These are phyloP conservation scores for Arachnomyces sp. DNA, from an alignment of 2,329 filamentous ascomycete species.

Conservation along the genomic window DNA sequence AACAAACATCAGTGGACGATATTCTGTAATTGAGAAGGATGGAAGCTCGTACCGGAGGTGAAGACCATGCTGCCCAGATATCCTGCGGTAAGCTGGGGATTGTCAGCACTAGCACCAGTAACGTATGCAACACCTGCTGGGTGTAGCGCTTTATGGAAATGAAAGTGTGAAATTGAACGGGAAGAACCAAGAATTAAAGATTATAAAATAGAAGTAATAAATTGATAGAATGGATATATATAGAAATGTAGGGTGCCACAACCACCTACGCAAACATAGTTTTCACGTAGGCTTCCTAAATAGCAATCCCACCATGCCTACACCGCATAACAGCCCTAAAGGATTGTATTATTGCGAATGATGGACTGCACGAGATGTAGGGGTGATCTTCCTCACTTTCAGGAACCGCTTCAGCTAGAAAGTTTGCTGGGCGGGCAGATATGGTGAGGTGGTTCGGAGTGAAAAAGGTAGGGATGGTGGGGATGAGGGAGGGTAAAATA, in stretches of 20 bases:
- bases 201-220: slow-evolving; percentile 2
- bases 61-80: slow-evolving; percentile 27
- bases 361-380: slow-evolving; percentile 54
- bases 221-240: slow-evolving; percentile 14
- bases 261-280: slow-evolving; percentile 54
- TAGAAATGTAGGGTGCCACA: slow-evolving; percentile 58
- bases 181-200: slow-evolving; percentile 2
- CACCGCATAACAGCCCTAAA: slow-evolving; percentile 55
- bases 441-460: slow-evolving; percentile 50
- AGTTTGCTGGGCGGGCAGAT: slow-evolving; percentile 69
- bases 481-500: slow-evolving; percentile 2
- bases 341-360: slow-evolving; percentile 56
- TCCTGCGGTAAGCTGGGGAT: slow-evolving; percentile 35
- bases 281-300: slow-evolving; percentile 54
- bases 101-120: slow-evolving; percentile 20
- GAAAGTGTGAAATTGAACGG: slow-evolving; percentile 14
- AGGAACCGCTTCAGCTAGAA: slow-evolving; percentile 75
- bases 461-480: slow-evolving; percentile 14
- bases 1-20: slow-evolving; percentile 33
- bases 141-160: slow-evolving; percentile 5
- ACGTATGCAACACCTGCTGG: slow-evolving; percentile 1
- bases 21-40: slow-evolving; percentile 3
- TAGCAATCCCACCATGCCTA: slow-evolving; percentile 69
- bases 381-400: slow-evolving; percentile 75
- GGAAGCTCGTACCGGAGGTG: slow-evolving; percentile 27